These are phyloP conservation scores for Plasmopara viticola DNA, from an alignment of 352 stramenopile genomes.

Conservation along the genomic window DNA sequence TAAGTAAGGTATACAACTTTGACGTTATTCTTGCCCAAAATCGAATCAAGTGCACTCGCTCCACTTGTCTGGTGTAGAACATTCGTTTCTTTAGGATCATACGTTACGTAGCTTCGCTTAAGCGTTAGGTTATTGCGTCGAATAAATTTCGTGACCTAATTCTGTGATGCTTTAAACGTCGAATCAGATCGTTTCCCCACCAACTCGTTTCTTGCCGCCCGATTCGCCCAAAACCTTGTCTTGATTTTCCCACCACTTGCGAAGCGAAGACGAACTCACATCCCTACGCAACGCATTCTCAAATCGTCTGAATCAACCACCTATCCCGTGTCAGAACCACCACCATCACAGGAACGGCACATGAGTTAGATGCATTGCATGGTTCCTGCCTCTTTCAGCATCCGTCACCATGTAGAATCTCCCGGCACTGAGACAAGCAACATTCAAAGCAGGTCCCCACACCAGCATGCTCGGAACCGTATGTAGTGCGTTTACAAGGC, in stretches of 20 bases:
- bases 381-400: too few relatives aligned
- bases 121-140: constrained; percentile 67
- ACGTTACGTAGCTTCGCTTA: constrained; percentile 73
- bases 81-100: constrained; percentile 33
- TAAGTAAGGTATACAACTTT: background rate
- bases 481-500: too few relatives aligned
- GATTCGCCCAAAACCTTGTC: constrained; percentile 71
- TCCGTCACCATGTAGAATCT: too few relatives aligned
- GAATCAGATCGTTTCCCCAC: constrained; percentile 51
- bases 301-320: too few relatives aligned
- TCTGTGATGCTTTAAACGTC: constrained; percentile 72
- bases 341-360: too few relatives aligned
- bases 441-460: too few relatives aligned
- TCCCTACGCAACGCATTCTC: constrained; percentile 20
- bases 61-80: constrained; percentile 11
- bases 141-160: constrained; percentile 83
- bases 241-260: constrained; percentile 83
- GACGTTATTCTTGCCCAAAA: constrained; percentile 12
- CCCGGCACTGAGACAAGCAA: too few relatives aligned
- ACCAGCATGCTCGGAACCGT: too few relatives aligned
- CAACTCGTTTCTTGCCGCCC: constrained; percentile 66
- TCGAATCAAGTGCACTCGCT: background rate
- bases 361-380: too few relatives aligned
- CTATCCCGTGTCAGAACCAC: too few relatives aligned
- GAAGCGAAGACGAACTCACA: constrained; percentile 68